Evolutionary conservation across 371 early-diverging fungal genomes (phyloP).

Genomic region (Nosema muscidifuracis): DNA sequence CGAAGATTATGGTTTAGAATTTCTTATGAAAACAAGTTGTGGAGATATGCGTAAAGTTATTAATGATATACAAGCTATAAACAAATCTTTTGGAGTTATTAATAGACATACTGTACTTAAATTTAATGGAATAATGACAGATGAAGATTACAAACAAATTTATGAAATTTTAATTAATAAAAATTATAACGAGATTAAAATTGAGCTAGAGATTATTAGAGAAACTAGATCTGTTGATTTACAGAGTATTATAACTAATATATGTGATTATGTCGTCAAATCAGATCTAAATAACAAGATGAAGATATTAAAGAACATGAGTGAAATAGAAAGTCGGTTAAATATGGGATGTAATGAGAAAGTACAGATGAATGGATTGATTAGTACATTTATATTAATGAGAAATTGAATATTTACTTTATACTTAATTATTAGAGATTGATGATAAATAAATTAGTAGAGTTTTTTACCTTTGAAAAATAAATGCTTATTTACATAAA

Average conservation of each 20-base stretch:
- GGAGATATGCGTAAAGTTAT: constrained; percentile 93
- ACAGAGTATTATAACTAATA: constrained; percentile 24
- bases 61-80: constrained; percentile 66
- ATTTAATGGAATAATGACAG: constrained; percentile 38
- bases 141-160: constrained; percentile 27
- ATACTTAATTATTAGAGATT: no score
- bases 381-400: constrained; percentile 46
- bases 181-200: constrained; percentile 21
- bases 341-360: constrained; percentile 56
- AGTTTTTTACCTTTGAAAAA: no score
- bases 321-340: constrained; percentile 56
- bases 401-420: no score
- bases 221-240: constrained; percentile 33
- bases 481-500: no score
- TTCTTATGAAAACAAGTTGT: constrained; percentile 70
- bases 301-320: constrained; percentile 49
- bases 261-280: constrained; percentile 40
- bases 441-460: no score
- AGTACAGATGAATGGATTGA: constrained; percentile 57
- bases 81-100: constrained; percentile 21
- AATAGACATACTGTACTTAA: constrained; percentile 34
- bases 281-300: constrained; percentile 36
- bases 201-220: background rate
- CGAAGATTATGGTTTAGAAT: constrained; percentile 71
- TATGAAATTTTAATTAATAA: constrained; percentile 30